phyloP scores from a whole-genome alignment of 768 basidiomycete genomes.

The Tulasnella sp. region DNA sequence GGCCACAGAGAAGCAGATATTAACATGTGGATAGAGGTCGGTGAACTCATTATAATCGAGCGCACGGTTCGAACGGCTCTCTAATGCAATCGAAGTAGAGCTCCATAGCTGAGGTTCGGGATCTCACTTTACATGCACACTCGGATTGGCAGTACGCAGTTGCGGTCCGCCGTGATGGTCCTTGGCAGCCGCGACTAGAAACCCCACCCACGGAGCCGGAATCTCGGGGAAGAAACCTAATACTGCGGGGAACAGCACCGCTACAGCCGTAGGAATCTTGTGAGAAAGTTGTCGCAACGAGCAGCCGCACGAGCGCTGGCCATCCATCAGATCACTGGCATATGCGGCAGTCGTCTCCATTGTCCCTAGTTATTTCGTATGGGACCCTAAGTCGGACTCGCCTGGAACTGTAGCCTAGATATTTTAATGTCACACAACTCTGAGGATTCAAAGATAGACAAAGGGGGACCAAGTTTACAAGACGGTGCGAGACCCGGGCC shows the following conservation, averaged over 20 bases:
- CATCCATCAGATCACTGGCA: too few species aligned
- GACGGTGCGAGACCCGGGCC: too few species aligned
- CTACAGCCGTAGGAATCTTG: too few species aligned
- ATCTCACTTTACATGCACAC: constrained; percentile 16
- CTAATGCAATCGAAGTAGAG: background rate
- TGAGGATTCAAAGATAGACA: too few species aligned
- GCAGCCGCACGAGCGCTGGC: too few species aligned
- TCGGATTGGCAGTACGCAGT: background rate
- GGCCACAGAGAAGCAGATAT: background rate
- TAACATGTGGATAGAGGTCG: background rate
- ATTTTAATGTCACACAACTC: too few species aligned
- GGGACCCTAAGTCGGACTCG: too few species aligned
- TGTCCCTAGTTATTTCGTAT: too few species aligned
- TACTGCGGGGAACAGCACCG: background rate
- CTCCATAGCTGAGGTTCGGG: background rate
- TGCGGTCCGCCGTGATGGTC: background rate
- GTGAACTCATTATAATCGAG: background rate
- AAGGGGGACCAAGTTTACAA: too few species aligned
- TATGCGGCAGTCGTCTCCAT: too few species aligned
- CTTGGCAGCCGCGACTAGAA: background rate
- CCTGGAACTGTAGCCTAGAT: too few species aligned
- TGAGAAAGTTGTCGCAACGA: too few species aligned
- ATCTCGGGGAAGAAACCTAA: background rate
- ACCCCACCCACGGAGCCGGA: background rate
- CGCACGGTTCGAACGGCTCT: background rate